These are phyloP conservation scores for Juncus inflexus DNA, from an alignment of 176 grass and related monocot species.

Conservation along the genomic window DNA sequence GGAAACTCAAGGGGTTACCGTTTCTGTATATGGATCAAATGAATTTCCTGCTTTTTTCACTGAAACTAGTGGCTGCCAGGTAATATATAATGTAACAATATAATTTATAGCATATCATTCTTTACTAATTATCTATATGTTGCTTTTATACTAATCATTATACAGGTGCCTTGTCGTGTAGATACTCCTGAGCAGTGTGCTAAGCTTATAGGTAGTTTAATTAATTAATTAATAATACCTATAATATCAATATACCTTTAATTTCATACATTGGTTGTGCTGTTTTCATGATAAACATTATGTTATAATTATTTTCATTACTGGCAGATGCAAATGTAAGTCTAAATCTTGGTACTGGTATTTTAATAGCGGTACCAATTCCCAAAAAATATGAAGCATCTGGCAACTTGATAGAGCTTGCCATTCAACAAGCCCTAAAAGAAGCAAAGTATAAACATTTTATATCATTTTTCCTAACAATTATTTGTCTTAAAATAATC, in stretches of 20 bases:
- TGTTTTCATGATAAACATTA: not conserved
- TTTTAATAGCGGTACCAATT: conserved; percentile 82
- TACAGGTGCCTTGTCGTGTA: conserved; percentile 66
- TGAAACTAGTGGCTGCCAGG: conserved; percentile 73
- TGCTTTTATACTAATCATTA: conserved; percentile 9
- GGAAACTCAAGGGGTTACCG: conserved; percentile 93
- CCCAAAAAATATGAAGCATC: conserved; percentile 65
- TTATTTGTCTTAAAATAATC: not conserved
- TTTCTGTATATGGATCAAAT: conserved; percentile 71
- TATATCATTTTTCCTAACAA: not conserved
- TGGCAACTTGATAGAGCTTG: conserved; percentile 74
- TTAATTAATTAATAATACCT: not conserved
- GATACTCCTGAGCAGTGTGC: conserved; percentile 84
- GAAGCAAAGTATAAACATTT: conserved; percentile 62
- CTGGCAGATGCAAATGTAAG: conserved; percentile 66
- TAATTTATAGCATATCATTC: not conserved
- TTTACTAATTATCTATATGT: conserved; percentile 4
- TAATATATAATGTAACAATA: conserved; percentile 5
- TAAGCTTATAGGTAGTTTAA: conserved; percentile 59
- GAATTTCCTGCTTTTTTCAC: conserved; percentile 96
- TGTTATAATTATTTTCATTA: not conserved
- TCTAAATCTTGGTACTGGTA: conserved; percentile 63
- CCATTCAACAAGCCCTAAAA: conserved; percentile 77
- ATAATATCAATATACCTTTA: no score
- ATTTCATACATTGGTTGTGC: not conserved